These are phyloP conservation scores for Omphalea diandra DNA, from an alignment of 441 rosid species.

Conservation along the genomic window DNA sequence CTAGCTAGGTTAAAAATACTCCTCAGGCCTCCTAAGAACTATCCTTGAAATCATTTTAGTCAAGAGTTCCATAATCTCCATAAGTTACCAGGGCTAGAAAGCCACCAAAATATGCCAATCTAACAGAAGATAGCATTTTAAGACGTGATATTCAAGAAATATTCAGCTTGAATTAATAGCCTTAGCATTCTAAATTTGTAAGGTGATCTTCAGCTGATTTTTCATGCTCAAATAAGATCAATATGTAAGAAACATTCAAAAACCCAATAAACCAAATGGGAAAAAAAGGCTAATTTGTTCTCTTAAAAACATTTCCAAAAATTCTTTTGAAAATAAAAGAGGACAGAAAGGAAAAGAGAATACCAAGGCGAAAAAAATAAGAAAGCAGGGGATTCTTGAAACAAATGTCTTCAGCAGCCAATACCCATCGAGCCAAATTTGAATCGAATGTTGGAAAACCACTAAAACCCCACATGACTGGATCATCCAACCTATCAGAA, in stretches of 20 bases:
- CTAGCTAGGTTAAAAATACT: background rate
- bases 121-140: too few species aligned
- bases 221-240: background rate
- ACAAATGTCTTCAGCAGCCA: slow-evolving; percentile 94
- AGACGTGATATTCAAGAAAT: slow-evolving; percentile 5
- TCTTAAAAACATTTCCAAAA: too few species aligned
- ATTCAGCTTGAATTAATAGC: background rate
- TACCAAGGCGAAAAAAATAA: slow-evolving; percentile 79
- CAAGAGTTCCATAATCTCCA: background rate
- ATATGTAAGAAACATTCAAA: background rate
- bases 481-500: slow-evolving; percentile 77
- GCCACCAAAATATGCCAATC: too few species aligned
- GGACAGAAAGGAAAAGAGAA: slow-evolving; percentile 3
- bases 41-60: background rate
- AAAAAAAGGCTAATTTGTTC: background rate
- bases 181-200: background rate
- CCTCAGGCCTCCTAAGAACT: background rate
- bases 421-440: slow-evolving; percentile 79
- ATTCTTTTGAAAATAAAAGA: background rate
- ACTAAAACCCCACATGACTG: slow-evolving; percentile 86
- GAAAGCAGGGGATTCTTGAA: slow-evolving; percentile 60
- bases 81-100: too few species aligned
- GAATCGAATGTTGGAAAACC: slow-evolving; percentile 72
- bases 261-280: background rate
- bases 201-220: background rate